phyloP scores from a whole-genome alignment of 805 yeast species.

The Lachancea thermotolerans region DNA sequence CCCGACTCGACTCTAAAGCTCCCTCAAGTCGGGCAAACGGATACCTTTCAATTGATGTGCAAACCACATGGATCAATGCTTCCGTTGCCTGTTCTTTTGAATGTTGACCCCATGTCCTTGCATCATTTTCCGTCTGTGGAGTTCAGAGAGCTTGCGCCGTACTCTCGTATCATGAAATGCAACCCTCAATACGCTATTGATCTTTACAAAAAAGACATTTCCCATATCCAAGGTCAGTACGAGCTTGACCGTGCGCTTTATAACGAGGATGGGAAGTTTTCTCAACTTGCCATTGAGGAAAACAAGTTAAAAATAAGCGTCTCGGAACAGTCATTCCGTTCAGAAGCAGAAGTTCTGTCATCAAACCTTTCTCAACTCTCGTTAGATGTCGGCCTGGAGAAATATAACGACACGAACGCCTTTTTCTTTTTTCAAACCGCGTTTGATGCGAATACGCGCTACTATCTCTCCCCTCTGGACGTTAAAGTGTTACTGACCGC shows the following conservation, averaged over 20 bases:
- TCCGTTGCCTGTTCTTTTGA: constrained; percentile 45
- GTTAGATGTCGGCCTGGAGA: constrained; percentile 4
- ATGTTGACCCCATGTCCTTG: constrained; percentile 31
- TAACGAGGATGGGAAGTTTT: constrained; percentile 51
- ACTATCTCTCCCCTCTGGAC: constrained; percentile 72
- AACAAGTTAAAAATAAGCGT: constrained; percentile 42
- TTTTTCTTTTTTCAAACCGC: constrained; percentile 76
- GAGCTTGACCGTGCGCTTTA: constrained; percentile 55
- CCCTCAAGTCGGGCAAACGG: constrained; percentile 52
- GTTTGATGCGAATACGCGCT: constrained; percentile 58
- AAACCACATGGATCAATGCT: constrained; percentile 38
- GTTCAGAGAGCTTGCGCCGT: constrained; percentile 38
- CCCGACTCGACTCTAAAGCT: constrained; percentile 49
- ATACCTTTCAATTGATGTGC: constrained; percentile 60
- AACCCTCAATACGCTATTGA: constrained; percentile 45
- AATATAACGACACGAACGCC: constrained; percentile 37
- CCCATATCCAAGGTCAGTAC: constrained; percentile 42
- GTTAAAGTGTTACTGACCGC: constrained; percentile 60
- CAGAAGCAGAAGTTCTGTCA: background rate
- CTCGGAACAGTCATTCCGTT: constrained; percentile 23
- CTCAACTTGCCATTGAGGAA: constrained; percentile 46
- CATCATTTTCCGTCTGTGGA: constrained; percentile 53
- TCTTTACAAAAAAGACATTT: constrained; percentile 56
- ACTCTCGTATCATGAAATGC: constrained; percentile 66
- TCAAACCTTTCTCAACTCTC: constrained; percentile 11